These are phyloP conservation scores for Carex scoparia DNA, from an alignment of 176 grass and related monocot species.

Conservation along the genomic window DNA sequence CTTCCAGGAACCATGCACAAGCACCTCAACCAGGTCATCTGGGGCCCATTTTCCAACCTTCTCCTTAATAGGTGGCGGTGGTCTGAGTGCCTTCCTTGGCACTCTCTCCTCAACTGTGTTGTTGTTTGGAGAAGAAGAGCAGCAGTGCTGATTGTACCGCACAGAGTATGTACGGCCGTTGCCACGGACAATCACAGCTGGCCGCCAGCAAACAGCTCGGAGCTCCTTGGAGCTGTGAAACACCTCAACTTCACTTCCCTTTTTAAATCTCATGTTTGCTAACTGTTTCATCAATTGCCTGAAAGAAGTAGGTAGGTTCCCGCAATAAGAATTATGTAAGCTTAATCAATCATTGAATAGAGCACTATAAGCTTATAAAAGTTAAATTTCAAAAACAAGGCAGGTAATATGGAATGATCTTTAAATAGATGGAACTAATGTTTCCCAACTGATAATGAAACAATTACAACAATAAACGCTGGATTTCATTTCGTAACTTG, in stretches of 20 bases:
- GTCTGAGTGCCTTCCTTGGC: conserved; percentile 11
- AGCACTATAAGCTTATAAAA: not conserved
- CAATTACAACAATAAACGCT: not conserved
- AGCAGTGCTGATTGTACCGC: conserved; percentile 8
- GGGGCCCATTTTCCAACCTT: not conserved
- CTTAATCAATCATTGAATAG: not conserved
- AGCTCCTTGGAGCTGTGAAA: conserved; percentile 23
- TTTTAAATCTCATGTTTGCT: conserved; percentile 18
- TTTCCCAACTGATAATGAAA: not conserved
- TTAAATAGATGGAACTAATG: not conserved
- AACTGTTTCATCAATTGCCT: not conserved
- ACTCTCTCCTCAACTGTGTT: not conserved
- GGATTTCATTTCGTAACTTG: not conserved
- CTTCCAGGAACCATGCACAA: conserved; percentile 19
- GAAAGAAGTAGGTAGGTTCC: not conserved
- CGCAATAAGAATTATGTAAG: not conserved
- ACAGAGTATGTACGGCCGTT: conserved; percentile 5
- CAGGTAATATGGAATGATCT: not conserved
- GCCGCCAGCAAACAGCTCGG: not conserved
- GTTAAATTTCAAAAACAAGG: not conserved
- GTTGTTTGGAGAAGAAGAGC: conserved; percentile 14
- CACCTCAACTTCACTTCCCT: conserved; percentile 21
- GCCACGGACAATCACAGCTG: conserved; percentile 3
- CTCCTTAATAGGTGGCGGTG: not conserved
- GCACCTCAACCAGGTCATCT: conserved; percentile 17